Evolutionary conservation across 2,329 filamentous ascomycete species (phyloP).

Genomic region (Aspergillus amoenus): DNA sequence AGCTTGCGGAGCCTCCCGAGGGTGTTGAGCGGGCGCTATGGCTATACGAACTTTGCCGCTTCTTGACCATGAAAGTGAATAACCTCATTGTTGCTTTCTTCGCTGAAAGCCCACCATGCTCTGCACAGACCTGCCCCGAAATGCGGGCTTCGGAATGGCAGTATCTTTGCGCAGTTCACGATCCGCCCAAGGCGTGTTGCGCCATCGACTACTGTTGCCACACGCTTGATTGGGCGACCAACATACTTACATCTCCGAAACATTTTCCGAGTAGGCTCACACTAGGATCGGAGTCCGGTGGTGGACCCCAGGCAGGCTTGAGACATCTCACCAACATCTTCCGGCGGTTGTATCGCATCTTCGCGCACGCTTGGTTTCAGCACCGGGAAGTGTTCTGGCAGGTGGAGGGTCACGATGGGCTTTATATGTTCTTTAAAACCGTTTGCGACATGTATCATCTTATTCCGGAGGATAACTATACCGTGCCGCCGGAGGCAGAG

Average conservation of each 20-base stretch:
- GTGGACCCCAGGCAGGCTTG: slow-evolving; percentile 46
- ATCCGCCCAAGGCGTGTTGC: slow-evolving; percentile 93
- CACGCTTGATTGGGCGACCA: slow-evolving; percentile 96
- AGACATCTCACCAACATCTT: slow-evolving; percentile 90
- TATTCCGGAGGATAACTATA: slow-evolving; percentile 92
- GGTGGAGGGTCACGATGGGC: slow-evolving; percentile 82
- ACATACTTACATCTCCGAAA: slow-evolving; percentile 89
- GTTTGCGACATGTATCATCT: slow-evolving; percentile 91
- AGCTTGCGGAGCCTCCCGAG: slow-evolving; percentile 75
- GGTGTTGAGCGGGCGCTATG: slow-evolving; percentile 84
- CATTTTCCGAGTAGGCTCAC: slow-evolving; percentile 86
- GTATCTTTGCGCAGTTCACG: slow-evolving; percentile 96
- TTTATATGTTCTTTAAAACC: slow-evolving; percentile 96
- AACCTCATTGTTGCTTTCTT: slow-evolving; percentile 89
- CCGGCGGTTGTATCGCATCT: slow-evolving; percentile 89
- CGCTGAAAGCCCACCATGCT: slow-evolving; percentile 86
- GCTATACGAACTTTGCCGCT: slow-evolving; percentile 97
- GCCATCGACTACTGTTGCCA: slow-evolving; percentile 99
- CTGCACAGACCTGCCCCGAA: slow-evolving; percentile 84
- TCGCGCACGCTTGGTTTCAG: slow-evolving; percentile 98
- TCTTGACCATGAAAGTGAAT: slow-evolving; percentile 93
- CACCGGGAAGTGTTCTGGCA: slow-evolving; percentile 94
- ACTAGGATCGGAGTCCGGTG: slow-evolving; percentile 50
- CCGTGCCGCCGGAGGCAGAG: slow-evolving; percentile 88
- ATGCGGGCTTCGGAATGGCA: slow-evolving; percentile 99